Conservation (phyloP, 2,329 filamentous ascomycete genomes). For the Ploettnerulaceae sp. region DNA sequence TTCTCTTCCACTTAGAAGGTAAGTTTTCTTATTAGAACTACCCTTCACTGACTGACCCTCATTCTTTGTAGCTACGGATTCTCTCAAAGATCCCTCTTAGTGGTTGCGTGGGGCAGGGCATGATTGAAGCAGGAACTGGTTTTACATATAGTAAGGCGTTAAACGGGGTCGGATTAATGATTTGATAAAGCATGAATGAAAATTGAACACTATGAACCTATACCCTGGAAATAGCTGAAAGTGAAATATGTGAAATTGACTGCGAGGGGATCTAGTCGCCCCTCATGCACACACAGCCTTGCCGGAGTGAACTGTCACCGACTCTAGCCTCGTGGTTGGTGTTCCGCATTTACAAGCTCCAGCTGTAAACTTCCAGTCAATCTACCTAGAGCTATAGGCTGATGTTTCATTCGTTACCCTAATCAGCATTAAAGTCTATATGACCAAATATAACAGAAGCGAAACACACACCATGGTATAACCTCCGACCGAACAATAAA, state of each 20-base stretch:
- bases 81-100: conserved; percentile 70
- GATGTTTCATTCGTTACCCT: background rate
- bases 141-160: background rate
- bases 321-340: conserved; percentile 18
- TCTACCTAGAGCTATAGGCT: conserved; percentile 1
- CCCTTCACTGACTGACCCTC: background rate
- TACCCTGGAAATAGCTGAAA: too few relatives aligned
- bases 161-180: background rate
- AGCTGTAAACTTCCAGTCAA: too few relatives aligned
- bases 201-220: background rate
- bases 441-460: conserved; percentile 1
- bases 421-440: background rate
- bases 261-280: background rate
- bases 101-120: background rate
- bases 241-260: too few relatives aligned
- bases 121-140: conserved; percentile 2
- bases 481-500: conserved; percentile 29
- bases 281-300: conserved; percentile 17
- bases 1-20: conserved; percentile 97
- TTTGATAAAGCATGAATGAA: background rate
- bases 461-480: conserved; percentile 51
- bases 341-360: too few relatives aligned
- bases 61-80: conserved; percentile 64
- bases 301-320: conserved; percentile 14
- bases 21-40: conserved; percentile 28